Conservation (phyloP, 306 rosid species). For the Sphenostylis stenocarpa region DNA sequence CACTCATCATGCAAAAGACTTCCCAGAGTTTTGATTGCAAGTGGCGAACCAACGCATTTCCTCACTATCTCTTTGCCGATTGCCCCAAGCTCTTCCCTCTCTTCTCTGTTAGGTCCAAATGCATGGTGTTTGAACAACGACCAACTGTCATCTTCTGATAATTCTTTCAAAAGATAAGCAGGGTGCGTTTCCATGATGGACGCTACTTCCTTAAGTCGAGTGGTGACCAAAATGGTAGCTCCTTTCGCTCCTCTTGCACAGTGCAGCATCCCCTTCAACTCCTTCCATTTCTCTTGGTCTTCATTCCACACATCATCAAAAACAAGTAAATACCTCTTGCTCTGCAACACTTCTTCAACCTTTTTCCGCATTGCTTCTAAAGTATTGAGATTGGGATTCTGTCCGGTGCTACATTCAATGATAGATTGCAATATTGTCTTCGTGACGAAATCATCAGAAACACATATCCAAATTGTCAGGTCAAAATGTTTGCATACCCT, state of each 20-base stretch:
- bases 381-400: neutral
- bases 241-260: neutral
- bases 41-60: constrained; percentile 30
- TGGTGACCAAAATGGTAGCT: constrained; percentile 34
- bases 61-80: constrained; percentile 31
- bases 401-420: neutral
- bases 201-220: constrained; percentile 24
- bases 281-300: constrained; percentile 24
- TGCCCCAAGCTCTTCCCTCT: constrained; percentile 5
- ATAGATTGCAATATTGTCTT: neutral
- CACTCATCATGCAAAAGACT: constrained; percentile 28
- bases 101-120: neutral
- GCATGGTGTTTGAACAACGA: constrained; percentile 35
- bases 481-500: neutral
- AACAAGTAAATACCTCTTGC: constrained; percentile 24
- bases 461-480: constrained; percentile 6
- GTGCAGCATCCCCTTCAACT: neutral
- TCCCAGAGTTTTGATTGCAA: neutral
- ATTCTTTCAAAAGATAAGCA: neutral
- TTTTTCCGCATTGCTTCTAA: neutral
- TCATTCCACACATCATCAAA: constrained; percentile 41
- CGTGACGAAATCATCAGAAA: neutral
- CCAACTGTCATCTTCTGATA: constrained; percentile 32
- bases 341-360: neutral
- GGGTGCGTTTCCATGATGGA: constrained; percentile 1